Evolutionary conservation across 805 yeast species (phyloP).

Genomic region (Pichia californica): DNA sequence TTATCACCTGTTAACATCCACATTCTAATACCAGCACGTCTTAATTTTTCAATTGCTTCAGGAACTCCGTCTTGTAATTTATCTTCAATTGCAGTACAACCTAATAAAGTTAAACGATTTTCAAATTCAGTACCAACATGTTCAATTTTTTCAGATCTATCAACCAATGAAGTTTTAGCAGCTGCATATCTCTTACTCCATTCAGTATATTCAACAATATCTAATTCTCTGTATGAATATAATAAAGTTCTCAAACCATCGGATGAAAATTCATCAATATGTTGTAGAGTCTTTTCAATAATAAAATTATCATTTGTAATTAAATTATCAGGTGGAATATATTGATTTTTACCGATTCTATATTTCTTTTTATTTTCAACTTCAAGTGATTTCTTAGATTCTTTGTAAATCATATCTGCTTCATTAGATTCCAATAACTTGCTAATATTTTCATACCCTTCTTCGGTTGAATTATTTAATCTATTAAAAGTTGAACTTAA

Average conservation of each 20-base stretch:
- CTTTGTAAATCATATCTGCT: constrained; percentile 46
- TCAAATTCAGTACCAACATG: constrained; percentile 70
- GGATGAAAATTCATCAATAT: constrained; percentile 88
- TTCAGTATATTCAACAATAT: constrained; percentile 44
- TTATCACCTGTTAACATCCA: constrained; percentile 99
- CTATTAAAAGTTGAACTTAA: constrained; percentile 24
- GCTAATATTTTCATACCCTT: constrained; percentile 15
- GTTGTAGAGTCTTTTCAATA: constrained; percentile 78
- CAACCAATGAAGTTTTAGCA: constrained; percentile 70
- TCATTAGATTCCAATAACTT: constrained; percentile 28
- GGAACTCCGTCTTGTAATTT: constrained; percentile 96
- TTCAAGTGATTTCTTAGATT: constrained; percentile 54
- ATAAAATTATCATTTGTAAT: constrained; percentile 69
- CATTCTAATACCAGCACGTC: constrained; percentile 88
- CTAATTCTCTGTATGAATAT: constrained; percentile 73
- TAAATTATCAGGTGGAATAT: constrained; percentile 48
- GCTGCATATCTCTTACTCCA: constrained; percentile 66
- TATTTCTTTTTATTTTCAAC: constrained; percentile 53
- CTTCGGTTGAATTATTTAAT: constrained; percentile 2
- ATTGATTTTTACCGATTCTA: constrained; percentile 28
- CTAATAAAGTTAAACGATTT: constrained; percentile 57
- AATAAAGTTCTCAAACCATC: constrained; percentile 90
- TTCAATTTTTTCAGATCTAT: constrained; percentile 64
- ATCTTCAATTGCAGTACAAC: constrained; percentile 97
- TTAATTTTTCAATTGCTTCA: constrained; percentile 83